These are phyloP conservation scores for Samsoniella hepiali DNA, from an alignment of 2,329 filamentous ascomycete species.

Conservation along the genomic window DNA sequence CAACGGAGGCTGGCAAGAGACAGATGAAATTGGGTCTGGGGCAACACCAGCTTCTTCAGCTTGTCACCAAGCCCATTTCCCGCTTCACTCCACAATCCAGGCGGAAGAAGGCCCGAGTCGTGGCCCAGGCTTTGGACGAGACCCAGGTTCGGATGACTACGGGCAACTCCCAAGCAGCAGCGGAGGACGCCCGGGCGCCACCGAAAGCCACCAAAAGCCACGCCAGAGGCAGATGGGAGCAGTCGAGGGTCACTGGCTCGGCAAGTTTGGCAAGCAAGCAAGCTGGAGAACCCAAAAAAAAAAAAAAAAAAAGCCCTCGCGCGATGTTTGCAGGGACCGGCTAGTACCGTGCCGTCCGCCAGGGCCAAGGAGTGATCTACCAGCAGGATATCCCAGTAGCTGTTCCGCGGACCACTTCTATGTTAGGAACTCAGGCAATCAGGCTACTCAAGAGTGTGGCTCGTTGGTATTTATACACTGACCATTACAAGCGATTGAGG, in stretches of 20 bases:
- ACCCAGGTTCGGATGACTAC: slow-evolving; percentile 5
- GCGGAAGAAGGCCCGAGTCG: slow-evolving; percentile 17
- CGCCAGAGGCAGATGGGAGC: not conserved
- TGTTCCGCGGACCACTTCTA: not conserved
- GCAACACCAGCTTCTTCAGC: slow-evolving; percentile 14
- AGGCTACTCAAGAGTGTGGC: not conserved
- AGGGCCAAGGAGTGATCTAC: slow-evolving; percentile 8
- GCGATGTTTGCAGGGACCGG: slow-evolving; percentile 10
- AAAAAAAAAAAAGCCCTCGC: slow-evolving; percentile 11
- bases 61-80: slow-evolving; percentile 7
- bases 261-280: not conserved
- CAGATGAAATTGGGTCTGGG: not conserved
- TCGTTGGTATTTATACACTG: not conserved
- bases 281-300: not conserved
- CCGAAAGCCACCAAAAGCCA: slow-evolving; percentile 1
- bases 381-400: not conserved
- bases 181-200: slow-evolving; percentile 9
- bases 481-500: not conserved
- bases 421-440: not conserved
- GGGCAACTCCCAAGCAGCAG: slow-evolving; percentile 3
- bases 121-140: slow-evolving; percentile 12
- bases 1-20: not conserved
- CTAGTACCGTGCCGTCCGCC: slow-evolving; percentile 3
- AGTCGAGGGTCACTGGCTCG: slow-evolving; percentile 5
- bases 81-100: slow-evolving; percentile 14